Conservation (phyloP, 306 rosid genomes). For the Inga oerstediana region DNA sequence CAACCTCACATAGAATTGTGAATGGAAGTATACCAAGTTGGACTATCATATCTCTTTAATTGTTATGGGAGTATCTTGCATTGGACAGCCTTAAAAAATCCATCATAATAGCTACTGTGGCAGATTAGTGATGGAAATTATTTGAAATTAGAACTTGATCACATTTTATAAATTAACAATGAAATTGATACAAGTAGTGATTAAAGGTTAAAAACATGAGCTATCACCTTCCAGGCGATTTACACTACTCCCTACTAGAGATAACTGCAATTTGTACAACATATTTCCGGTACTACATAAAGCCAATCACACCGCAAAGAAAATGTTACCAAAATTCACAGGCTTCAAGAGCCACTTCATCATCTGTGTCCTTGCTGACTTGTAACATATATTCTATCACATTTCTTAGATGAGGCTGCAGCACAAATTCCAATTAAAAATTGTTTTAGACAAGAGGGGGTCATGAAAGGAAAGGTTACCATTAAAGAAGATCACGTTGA, state of each 20-base stretch:
- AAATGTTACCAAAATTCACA: conserved; percentile 94
- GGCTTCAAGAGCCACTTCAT: conserved; percentile 97
- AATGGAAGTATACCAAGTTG: background rate
- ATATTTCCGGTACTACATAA: conserved; percentile 21
- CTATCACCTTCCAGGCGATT: conserved; percentile 11
- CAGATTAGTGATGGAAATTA: background rate
- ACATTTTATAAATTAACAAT: background rate
- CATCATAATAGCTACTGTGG: background rate
- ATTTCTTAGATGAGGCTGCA: conserved; percentile 86
- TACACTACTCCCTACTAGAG: conserved; percentile 4
- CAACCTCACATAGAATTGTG: background rate
- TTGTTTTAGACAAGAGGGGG: conserved; percentile 36
- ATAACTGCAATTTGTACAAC: conserved; percentile 26
- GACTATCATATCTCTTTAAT: conserved; percentile 6
- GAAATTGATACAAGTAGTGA: background rate
- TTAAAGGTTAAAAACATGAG: background rate
- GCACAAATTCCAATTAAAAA: conserved; percentile 27
- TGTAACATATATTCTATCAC: conserved; percentile 93
- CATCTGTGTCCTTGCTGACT: conserved; percentile 94
- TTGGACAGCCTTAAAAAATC: background rate
- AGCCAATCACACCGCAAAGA: conserved; percentile 20
- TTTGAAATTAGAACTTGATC: conserved; percentile 20
- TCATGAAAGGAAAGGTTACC: conserved; percentile 2
- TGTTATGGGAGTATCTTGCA: background rate
- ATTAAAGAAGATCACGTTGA: conserved; percentile 18